These are phyloP conservation scores for Arthonia radiata DNA, from an alignment of 495 filamentous ascomycete species.

Conservation along the genomic window DNA sequence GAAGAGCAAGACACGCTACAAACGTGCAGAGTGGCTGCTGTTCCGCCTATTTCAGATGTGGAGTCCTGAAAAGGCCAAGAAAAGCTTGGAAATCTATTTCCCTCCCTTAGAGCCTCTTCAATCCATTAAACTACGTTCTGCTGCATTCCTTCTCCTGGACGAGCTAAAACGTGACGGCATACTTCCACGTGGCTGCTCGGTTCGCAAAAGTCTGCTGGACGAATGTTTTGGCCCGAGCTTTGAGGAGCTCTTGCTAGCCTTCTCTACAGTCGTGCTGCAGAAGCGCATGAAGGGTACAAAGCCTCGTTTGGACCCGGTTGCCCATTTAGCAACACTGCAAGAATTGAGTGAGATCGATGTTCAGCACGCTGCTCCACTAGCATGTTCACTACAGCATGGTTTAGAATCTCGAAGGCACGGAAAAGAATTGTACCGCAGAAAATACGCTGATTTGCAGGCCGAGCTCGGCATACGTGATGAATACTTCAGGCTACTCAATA, in stretches of 20 bases:
- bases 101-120: slow-evolving; percentile 68
- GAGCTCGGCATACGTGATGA: no score
- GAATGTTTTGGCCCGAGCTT: slow-evolving; percentile 51
- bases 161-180: slow-evolving; percentile 69
- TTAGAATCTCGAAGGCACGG: no score
- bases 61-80: slow-evolving; percentile 46
- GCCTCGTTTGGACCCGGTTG: no score
- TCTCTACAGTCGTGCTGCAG: slow-evolving; percentile 58
- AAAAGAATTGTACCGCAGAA: no score
- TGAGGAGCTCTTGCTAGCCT: slow-evolving; percentile 52
- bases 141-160: slow-evolving; percentile 52
- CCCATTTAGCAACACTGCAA: no score
- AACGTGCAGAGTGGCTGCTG: slow-evolving; percentile 61
- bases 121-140: slow-evolving; percentile 67
- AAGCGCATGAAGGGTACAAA: no score
- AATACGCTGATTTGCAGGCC: no score
- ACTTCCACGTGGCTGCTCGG: slow-evolving; percentile 45
- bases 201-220: slow-evolving; percentile 78
- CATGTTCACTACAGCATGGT: no score
- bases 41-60: slow-evolving; percentile 62
- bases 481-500: no score
- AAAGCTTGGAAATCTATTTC: slow-evolving; percentile 11
- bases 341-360: no score
- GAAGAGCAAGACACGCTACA: slow-evolving; percentile 54
- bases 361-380: no score